Conservation (phyloP, 148 eudicot species). For the Cornus kousa region DNA sequence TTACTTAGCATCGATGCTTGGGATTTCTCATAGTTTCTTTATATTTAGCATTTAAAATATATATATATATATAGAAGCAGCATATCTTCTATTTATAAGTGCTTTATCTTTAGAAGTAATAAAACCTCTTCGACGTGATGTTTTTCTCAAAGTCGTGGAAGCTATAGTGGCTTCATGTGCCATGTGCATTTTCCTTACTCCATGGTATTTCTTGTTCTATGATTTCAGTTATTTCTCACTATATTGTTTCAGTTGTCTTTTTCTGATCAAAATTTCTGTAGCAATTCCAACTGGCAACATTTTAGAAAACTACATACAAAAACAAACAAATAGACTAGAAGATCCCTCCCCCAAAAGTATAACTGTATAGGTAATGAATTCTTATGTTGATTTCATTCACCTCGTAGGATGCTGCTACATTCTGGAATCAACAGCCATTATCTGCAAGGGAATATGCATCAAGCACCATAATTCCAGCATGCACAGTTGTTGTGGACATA, state of each 20-base stretch:
- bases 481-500: slow-evolving; percentile 55
- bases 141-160: no score
- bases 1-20: not conserved
- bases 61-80: no score
- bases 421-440: slow-evolving; percentile 97
- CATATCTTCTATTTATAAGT: not conserved
- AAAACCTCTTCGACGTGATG: no score
- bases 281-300: not conserved
- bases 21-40: not conserved
- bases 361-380: not conserved
- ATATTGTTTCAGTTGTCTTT: not conserved
- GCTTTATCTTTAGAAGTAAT: no score
- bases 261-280: not conserved
- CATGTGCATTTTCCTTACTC: not conserved
- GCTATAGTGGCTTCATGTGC: not conserved
- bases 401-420: slow-evolving; percentile 84
- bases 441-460: slow-evolving; percentile 94
- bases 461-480: slow-evolving; percentile 94
- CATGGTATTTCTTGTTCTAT: not conserved
- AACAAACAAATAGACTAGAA: no score
- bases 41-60: not conserved
- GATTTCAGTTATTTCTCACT: not conserved
- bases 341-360: no score
- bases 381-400: slow-evolving; percentile 2
- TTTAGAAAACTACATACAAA: not conserved